Conservation (phyloP, 2,329 filamentous ascomycete species). For the Diplocarpon rosae region DNA sequence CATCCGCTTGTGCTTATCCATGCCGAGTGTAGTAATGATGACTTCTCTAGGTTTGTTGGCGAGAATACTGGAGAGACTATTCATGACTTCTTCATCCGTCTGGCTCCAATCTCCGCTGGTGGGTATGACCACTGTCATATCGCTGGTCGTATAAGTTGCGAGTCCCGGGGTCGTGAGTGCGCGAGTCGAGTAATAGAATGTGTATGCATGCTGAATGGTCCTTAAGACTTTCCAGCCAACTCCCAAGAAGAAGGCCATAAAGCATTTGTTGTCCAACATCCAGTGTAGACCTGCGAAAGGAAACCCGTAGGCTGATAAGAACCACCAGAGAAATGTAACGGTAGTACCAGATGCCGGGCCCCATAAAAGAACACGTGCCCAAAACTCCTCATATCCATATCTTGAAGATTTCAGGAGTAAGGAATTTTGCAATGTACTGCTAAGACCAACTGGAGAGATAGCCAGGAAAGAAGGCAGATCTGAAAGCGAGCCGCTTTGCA, state of each 20-base stretch:
- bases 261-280: too few relatives aligned
- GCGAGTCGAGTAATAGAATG: not conserved
- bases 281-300: too few relatives aligned
- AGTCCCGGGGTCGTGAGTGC: not conserved
- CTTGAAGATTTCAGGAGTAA: too few relatives aligned
- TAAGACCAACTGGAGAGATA: too few relatives aligned
- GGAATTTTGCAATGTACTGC: too few relatives aligned
- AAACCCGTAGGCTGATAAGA: too few relatives aligned
- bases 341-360: too few relatives aligned
- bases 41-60: not conserved
- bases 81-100: not conserved
- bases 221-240: not conserved
- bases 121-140: constrained; percentile 1
- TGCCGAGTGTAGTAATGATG: not conserved
- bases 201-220: not conserved
- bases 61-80: not conserved
- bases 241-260: not conserved
- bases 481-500: too few relatives aligned
- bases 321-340: too few relatives aligned
- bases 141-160: not conserved
- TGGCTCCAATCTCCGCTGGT: not conserved
- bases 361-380: too few relatives aligned
- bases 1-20: not conserved
- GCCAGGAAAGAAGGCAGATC: too few relatives aligned
- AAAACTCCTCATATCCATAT: too few relatives aligned